phyloP scores from a whole-genome alignment of 768 basidiomycete genomes.

The Termitomyces sp. region DNA sequence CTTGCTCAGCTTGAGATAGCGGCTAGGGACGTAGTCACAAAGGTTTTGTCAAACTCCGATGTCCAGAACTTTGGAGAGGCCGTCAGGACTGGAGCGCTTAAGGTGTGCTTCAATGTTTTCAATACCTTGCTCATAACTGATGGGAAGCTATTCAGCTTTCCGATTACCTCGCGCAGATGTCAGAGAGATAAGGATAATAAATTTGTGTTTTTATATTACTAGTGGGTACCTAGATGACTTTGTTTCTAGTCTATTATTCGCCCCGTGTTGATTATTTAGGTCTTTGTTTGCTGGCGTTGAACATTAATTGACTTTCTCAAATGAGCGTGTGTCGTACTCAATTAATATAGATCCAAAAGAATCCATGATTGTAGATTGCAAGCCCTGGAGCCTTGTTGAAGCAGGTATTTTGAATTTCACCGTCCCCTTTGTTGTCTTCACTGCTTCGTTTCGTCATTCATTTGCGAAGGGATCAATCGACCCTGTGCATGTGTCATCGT shows the following conservation, averaged over 20 bases:
- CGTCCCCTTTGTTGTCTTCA: neutral
- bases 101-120: slow-evolving; percentile 38
- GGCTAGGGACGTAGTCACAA: slow-evolving; percentile 70
- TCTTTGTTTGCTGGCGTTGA: neutral
- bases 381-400: too few species aligned
- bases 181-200: slow-evolving; percentile 30
- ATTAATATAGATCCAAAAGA: neutral
- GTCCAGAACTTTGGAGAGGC: slow-evolving; percentile 82
- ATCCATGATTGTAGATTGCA: too few species aligned
- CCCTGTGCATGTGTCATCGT: neutral
- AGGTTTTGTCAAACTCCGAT: slow-evolving; percentile 78
- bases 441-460: neutral
- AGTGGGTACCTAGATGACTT: neutral
- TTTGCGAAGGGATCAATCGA: neutral
- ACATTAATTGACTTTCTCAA: neutral
- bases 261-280: neutral
- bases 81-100: slow-evolving; percentile 74
- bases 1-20: slow-evolving; percentile 52
- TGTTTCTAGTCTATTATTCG: neutral
- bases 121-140: neutral
- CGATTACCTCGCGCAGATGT: slow-evolving; percentile 69
- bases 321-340: too few species aligned
- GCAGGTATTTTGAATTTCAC: neutral
- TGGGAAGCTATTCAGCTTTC: slow-evolving; percentile 34
- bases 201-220: neutral